phyloP scores from a whole-genome alignment of 2,329 filamentous ascomycete species.

The Penicillium concentricum region DNA sequence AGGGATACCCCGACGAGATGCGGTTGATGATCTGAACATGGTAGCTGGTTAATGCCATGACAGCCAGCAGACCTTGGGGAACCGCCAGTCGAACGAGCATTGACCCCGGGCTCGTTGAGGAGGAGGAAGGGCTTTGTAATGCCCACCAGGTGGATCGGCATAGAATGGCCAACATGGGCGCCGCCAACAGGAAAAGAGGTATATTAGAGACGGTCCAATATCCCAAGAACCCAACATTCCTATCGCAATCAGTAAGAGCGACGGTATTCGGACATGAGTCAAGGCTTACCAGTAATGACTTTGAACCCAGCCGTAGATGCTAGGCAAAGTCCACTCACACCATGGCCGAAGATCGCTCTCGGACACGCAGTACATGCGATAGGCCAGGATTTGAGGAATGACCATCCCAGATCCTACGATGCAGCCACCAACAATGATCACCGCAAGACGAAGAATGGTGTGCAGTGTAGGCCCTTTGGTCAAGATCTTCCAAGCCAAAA shows the following conservation, averaged over 20 bases:
- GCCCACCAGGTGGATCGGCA: slow-evolving; percentile 58
- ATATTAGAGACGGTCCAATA: slow-evolving; percentile 90
- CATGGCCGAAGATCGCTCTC: slow-evolving; percentile 58
- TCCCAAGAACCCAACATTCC: slow-evolving; percentile 81
- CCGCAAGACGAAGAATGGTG: slow-evolving; percentile 54
- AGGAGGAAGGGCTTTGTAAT: slow-evolving; percentile 35
- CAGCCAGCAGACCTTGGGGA: slow-evolving; percentile 69
- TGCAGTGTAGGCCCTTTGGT: slow-evolving; percentile 34
- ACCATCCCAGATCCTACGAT: slow-evolving; percentile 66
- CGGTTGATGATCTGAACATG: slow-evolving; percentile 94
- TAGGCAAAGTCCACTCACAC: slow-evolving; percentile 73
- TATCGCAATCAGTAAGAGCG: slow-evolving; percentile 38
- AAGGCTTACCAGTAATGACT: slow-evolving; percentile 76
- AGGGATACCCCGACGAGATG: slow-evolving; percentile 79
- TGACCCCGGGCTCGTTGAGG: slow-evolving; percentile 22
- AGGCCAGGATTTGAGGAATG: slow-evolving; percentile 74
- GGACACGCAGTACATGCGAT: slow-evolving; percentile 64
- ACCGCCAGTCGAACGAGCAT: slow-evolving; percentile 61
- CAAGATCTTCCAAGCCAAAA: slow-evolving; percentile 45
- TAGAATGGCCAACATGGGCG: slow-evolving; percentile 71
- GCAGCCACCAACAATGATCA: slow-evolving; percentile 65
- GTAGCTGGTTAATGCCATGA: slow-evolving; percentile 73
- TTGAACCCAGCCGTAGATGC: slow-evolving; percentile 90
- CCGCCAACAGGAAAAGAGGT: slow-evolving; percentile 81
- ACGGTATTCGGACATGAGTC: neutral